Evolutionary conservation across 2,329 filamentous ascomycete species (phyloP).

Genomic region (Neobulgaria alba): DNA sequence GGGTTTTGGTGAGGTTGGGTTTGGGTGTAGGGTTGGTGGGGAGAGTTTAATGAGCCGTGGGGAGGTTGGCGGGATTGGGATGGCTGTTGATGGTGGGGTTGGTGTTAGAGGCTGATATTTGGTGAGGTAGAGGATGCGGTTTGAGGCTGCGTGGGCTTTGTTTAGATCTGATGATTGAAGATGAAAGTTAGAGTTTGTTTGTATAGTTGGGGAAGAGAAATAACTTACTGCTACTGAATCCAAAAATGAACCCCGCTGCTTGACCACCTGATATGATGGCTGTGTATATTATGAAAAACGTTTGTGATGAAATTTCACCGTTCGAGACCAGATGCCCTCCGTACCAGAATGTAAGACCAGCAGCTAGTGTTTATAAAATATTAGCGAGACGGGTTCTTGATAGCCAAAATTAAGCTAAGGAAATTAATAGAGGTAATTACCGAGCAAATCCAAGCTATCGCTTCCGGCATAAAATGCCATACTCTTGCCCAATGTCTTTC

Average conservation of each 20-base stretch:
- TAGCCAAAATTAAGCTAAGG: constrained; percentile 50
- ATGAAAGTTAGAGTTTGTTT: constrained; percentile 25
- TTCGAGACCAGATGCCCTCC: constrained; percentile 32
- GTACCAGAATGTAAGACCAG: constrained; percentile 32
- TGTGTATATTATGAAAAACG: constrained; percentile 45
- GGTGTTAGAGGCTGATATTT: not conserved
- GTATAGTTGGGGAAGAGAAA: constrained; percentile 30
- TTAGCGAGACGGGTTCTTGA: too few relatives aligned
- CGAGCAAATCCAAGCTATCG: constrained; percentile 34
- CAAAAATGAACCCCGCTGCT: constrained; percentile 5
- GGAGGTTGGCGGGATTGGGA: not conserved
- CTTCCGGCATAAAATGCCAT: constrained; percentile 53
- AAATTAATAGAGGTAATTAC: constrained; percentile 48
- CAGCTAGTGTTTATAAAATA: too few relatives aligned
- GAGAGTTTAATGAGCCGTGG: too few relatives aligned
- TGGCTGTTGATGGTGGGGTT: not conserved
- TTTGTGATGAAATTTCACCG: constrained; percentile 31
- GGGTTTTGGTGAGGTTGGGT: not conserved
- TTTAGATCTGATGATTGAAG: not conserved
- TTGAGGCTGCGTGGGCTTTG: not conserved
- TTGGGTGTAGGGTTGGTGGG: not conserved
- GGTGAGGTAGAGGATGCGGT: not conserved
- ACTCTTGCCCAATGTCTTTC: too few relatives aligned
- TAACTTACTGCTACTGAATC: constrained; percentile 2
- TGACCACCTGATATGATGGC: constrained; percentile 32